Percentiles rank a stretch among this genome's conserved stretches.
Conservation (phyloP, 1,284 basidiomycete species). For the Amylostereum areolatum region DNA sequence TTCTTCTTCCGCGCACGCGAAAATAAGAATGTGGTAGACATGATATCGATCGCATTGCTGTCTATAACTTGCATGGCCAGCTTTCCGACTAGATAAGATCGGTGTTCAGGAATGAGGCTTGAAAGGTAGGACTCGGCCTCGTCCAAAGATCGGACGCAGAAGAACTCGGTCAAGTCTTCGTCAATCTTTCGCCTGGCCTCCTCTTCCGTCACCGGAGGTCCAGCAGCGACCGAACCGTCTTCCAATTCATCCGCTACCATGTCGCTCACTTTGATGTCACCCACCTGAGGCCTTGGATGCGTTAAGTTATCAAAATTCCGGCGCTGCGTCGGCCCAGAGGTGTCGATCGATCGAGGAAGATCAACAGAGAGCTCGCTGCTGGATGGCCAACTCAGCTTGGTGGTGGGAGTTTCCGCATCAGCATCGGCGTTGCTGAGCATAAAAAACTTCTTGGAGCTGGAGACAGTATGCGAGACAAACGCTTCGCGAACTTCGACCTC, state of each 20-base stretch:
- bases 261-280: slow-evolving; percentile 43
- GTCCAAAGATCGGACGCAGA: slow-evolving; percentile 69
- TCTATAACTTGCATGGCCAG: slow-evolving; percentile 65
- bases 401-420: slow-evolving; percentile 83
- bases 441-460: too few relatives aligned
- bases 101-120: slow-evolving; percentile 59
- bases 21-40: slow-evolving; percentile 69
- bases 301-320: slow-evolving; percentile 67
- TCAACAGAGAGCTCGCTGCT: slow-evolving; percentile 45
- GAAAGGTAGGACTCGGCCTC: slow-evolving; percentile 85
- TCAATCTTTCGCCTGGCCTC: slow-evolving; percentile 73
- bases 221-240: too few relatives aligned
- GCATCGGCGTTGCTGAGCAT: slow-evolving; percentile 55
- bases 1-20: slow-evolving; percentile 48
- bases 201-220: slow-evolving; percentile 55
- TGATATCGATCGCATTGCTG: slow-evolving; percentile 76
- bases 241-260: too few relatives aligned
- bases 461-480: too few relatives aligned
- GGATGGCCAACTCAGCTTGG: slow-evolving; percentile 40
- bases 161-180: slow-evolving; percentile 74
- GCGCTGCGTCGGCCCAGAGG: slow-evolving; percentile 46
- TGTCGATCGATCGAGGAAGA: slow-evolving; percentile 25
- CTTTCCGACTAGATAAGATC: slow-evolving; percentile 64
- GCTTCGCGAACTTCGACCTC: too few relatives aligned
- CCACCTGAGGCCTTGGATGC: slow-evolving; percentile 45